Conservation (phyloP, 2,329 filamentous ascomycete species). For the Cylindrodendrum hubeiense region DNA sequence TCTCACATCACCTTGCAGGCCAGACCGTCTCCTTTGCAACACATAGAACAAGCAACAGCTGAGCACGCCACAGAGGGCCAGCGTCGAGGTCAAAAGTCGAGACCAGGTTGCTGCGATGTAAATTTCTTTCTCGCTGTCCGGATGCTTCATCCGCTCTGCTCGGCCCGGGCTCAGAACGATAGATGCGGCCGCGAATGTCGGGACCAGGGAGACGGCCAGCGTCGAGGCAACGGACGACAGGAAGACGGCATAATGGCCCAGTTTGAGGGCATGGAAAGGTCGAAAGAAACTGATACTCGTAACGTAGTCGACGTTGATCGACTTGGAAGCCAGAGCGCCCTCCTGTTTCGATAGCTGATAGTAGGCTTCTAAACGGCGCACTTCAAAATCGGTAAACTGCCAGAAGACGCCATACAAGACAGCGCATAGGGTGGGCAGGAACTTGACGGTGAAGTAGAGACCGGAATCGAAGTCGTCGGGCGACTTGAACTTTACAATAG, state of each 20-base stretch:
- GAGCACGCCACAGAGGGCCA: slow-evolving; percentile 69
- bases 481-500: slow-evolving; percentile 62
- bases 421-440: slow-evolving; percentile 70
- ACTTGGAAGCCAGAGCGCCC: slow-evolving; percentile 73
- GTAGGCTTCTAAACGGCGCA: slow-evolving; percentile 75
- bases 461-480: slow-evolving; percentile 63
- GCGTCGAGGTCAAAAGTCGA: slow-evolving; percentile 67
- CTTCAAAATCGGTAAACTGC: slow-evolving; percentile 76
- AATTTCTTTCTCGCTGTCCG: slow-evolving; percentile 64
- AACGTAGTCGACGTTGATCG: slow-evolving; percentile 81
- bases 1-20: slow-evolving; percentile 75
- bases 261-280: slow-evolving; percentile 71
- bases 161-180: slow-evolving; percentile 69
- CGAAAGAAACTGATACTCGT: slow-evolving; percentile 75
- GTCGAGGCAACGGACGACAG: slow-evolving; percentile 74
- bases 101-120: slow-evolving; percentile 70
- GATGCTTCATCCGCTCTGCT: slow-evolving; percentile 55
- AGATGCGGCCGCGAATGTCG: slow-evolving; percentile 74
- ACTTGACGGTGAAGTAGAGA: slow-evolving; percentile 73
- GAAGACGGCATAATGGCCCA: slow-evolving; percentile 76
- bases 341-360: slow-evolving; percentile 72
- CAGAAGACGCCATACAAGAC: slow-evolving; percentile 74
- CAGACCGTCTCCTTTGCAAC: slow-evolving; percentile 72
- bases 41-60: slow-evolving; percentile 71
- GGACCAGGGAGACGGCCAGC: slow-evolving; percentile 76